phyloP scores from a whole-genome alignment of 495 filamentous ascomycete genomes.

The Annulohypoxylon moriforme region DNA sequence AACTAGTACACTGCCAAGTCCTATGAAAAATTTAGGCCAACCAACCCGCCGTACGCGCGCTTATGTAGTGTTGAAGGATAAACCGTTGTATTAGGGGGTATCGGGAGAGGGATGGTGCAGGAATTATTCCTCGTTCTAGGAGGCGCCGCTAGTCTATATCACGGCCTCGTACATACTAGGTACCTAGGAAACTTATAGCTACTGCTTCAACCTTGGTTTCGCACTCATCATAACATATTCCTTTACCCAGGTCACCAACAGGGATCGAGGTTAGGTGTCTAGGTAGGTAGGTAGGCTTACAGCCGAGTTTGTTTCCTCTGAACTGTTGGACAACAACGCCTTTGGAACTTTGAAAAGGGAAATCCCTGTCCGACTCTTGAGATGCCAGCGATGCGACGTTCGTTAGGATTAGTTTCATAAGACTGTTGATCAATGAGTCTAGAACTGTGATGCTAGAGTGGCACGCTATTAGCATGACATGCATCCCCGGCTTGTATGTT shows the following conservation, averaged over 20 bases:
- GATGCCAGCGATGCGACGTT: constrained; percentile 37
- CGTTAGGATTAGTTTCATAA: constrained; percentile 37
- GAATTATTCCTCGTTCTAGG: constrained; percentile 7
- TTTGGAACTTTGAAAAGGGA: constrained; percentile 10
- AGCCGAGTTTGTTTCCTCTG: constrained; percentile 20
- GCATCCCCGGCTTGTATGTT: constrained; percentile 34
- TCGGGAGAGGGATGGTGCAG: constrained; percentile 20
- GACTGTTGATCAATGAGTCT: constrained; percentile 35
- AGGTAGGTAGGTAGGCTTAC: constrained; percentile 5
- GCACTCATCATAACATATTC: not conserved
- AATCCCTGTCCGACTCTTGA: constrained; percentile 14
- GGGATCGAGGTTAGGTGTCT: constrained; percentile 29
- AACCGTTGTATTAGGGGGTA: constrained; percentile 8
- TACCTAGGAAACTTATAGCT: too few species aligned
- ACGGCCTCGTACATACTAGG: not conserved
- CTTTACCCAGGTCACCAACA: not conserved
- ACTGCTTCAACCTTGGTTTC: not conserved
- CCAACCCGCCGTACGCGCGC: not conserved
- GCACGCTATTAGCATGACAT: constrained; percentile 38
- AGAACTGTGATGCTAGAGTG: constrained; percentile 36
- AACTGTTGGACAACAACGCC: constrained; percentile 12
- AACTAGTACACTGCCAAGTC: constrained; percentile 25
- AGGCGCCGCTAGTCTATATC: not conserved
- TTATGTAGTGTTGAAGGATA: not conserved
- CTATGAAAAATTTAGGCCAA: constrained; percentile 3